Evolutionary conservation across 495 filamentous ascomycete species (phyloP).

Genomic region (Lindgomyces ingoldianus): DNA sequence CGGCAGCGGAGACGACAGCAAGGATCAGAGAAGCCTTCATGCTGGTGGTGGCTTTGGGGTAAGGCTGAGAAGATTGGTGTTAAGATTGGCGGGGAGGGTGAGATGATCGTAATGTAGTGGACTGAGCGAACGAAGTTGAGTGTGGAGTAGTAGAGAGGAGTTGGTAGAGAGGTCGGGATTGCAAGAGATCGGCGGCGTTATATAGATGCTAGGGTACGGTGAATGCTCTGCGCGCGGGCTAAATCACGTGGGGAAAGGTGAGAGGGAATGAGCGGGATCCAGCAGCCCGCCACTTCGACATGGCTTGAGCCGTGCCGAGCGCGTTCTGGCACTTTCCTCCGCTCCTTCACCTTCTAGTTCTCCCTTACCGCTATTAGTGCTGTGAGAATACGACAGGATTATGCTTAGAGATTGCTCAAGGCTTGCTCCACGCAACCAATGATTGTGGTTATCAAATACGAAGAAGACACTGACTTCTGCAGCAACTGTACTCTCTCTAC

Average conservation of each 20-base stretch:
- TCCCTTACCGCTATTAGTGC: background rate
- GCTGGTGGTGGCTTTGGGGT: background rate
- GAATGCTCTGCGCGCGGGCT: background rate
- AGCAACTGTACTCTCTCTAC: background rate
- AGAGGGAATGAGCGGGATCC: too few species aligned
- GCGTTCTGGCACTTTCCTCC: background rate
- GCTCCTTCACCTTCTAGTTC: background rate
- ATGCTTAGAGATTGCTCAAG: background rate
- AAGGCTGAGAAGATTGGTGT: too few species aligned
- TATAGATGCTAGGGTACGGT: background rate
- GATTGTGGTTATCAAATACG: background rate
- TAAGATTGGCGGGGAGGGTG: background rate
- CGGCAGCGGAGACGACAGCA: conserved; percentile 13
- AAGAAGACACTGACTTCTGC: background rate
- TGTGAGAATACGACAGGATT: background rate
- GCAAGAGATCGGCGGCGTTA: conserved; percentile 14
- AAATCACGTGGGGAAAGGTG: too few species aligned
- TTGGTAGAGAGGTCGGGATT: background rate
- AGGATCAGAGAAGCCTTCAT: conserved; percentile 30
- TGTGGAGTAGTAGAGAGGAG: background rate
- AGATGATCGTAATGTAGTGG: background rate
- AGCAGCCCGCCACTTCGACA: too few species aligned
- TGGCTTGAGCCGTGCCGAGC: background rate
- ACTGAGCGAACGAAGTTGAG: background rate
- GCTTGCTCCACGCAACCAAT: background rate